A percentile compares a stretch with the other conserved stretches of the same genome.
Evolutionary conservation across 1,139 yeast species (phyloP).

Genomic region (Blastobotrys niveus): DNA sequence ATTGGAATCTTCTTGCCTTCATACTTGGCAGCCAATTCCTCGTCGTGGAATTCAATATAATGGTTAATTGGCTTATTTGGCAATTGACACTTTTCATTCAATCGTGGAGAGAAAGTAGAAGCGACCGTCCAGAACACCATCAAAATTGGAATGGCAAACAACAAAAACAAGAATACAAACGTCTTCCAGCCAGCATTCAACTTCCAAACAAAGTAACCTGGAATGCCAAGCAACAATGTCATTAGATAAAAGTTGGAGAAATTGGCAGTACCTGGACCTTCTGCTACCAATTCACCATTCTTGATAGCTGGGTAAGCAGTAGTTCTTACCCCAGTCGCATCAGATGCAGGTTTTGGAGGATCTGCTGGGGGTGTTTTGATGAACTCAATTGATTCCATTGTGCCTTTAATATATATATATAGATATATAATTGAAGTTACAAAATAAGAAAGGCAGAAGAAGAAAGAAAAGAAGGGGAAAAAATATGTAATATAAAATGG

Average conservation of each 20-base stretch:
- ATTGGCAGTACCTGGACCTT: conserved; percentile 79
- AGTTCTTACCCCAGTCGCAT: conserved; percentile 54
- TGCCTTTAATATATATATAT: neutral
- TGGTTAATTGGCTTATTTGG: conserved; percentile 76
- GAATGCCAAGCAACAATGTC: conserved; percentile 52
- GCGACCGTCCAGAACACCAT: conserved; percentile 77
- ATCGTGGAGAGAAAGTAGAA: conserved; percentile 73
- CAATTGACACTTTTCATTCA: conserved; percentile 68
- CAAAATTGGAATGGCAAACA: conserved; percentile 61
- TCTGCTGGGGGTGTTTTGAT: conserved; percentile 55
- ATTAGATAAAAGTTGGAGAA: conserved; percentile 61
- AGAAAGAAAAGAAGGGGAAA: neutral
- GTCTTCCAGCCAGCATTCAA: conserved; percentile 72
- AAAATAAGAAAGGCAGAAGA: neutral
- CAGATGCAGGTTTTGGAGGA: conserved; percentile 46
- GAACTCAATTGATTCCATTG: conserved; percentile 36
- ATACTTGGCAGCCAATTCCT: conserved; percentile 65
- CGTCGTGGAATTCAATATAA: conserved; percentile 78
- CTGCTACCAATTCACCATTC: conserved; percentile 87
- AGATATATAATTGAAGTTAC: neutral
- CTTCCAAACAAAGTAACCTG: conserved; percentile 58
- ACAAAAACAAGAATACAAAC: conserved; percentile 43
- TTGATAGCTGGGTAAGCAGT: conserved; percentile 67
- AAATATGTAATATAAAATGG: neutral
- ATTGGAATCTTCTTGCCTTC: conserved; percentile 79